Base-by-base conservation (phyloP, 805 yeast genomes). In the Lachancea nothofagi region DNA sequence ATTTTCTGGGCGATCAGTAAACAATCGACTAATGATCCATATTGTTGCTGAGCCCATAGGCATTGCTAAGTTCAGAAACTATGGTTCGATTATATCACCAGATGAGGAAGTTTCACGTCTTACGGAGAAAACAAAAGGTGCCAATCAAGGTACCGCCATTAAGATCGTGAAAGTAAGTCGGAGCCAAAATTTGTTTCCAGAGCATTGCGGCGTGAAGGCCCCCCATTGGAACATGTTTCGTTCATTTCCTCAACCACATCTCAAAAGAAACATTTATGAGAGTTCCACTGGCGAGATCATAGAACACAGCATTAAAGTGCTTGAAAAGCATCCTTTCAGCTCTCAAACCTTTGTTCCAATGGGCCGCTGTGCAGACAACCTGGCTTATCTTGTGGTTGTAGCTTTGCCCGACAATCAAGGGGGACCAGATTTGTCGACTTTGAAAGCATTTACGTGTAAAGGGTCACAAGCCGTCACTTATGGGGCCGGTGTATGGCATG, bases 61-160 rank as follows among this genome's bases (percentile, higher is more conserved):
- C 0, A 88, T 88, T 0, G 77, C 71, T 26, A 56, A 71, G 1
- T 88, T 86, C 54, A 72, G 74, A 1, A 69, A 70, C 2, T 88
- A 70, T 57, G 97, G 97, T 1, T 77, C 82, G 0, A 78, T 85
- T 8, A 75, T 88, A 30, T 82, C 93, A 20, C 84, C 94, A 3
- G 75, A 74, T 44, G 83, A 86, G 51, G 94, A 85, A 59, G 67
- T 84, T 21, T 29, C 32, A 3, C 40, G 35, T 20, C 42, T 45
- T 9, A 43, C 41, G 25, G 55, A 62, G 26, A 54, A 71, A 1
- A 64, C 70, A 36, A 54, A 60, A 27, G 58, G 70, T 23, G 97
- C 96, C 4, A 89, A 89, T 62, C 88, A 89, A 55, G 97, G 97
- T n/a, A 89, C 97, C 2, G 97, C 97, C 1, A 67, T 74, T 4